These are phyloP conservation scores for Herpetomonas muscarum DNA, from an alignment of 208 protist species.

Conservation along the genomic window DNA sequence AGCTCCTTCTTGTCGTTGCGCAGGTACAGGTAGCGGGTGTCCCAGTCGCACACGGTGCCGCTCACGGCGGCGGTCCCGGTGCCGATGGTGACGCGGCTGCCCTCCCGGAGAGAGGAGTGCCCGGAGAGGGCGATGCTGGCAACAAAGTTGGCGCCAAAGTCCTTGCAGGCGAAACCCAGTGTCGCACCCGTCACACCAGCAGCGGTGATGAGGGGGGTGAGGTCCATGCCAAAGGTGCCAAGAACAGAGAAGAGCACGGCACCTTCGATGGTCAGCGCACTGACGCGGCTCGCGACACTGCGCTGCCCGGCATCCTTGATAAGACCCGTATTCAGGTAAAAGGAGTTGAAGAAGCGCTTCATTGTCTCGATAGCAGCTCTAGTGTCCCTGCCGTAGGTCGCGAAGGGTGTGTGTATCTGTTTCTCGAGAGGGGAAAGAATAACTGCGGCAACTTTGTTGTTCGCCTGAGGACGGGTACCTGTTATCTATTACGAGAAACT, in stretches of 20 bases:
- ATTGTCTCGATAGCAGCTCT: too few relatives aligned
- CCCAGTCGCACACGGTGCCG: slow-evolving; percentile 67
- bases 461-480: too few relatives aligned
- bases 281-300: slow-evolving; percentile 64
- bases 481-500: too few relatives aligned
- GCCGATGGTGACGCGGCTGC: slow-evolving; percentile 61
- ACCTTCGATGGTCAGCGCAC: slow-evolving; percentile 47
- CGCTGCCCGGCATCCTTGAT: slow-evolving; percentile 67
- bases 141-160: slow-evolving; percentile 83
- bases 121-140: slow-evolving; percentile 70
- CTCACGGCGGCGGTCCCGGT: slow-evolving; percentile 30
- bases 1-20: slow-evolving; percentile 36
- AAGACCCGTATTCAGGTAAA: slow-evolving; percentile 61
- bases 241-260: slow-evolving; percentile 54
- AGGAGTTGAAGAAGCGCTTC: slow-evolving; percentile 79
- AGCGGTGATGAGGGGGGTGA: slow-evolving; percentile 64
- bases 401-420: too few relatives aligned
- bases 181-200: slow-evolving; percentile 78
- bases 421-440: too few relatives aligned
- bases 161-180: slow-evolving; percentile 80
- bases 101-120: slow-evolving; percentile 49
- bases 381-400: too few relatives aligned
- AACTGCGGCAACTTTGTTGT: too few relatives aligned
- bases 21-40: slow-evolving; percentile 80
- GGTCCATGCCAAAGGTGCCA: slow-evolving; percentile 73